These are phyloP conservation scores for Ustilago curta DNA, from an alignment of 1,284 basidiomycete genomes.

Conservation along the genomic window DNA sequence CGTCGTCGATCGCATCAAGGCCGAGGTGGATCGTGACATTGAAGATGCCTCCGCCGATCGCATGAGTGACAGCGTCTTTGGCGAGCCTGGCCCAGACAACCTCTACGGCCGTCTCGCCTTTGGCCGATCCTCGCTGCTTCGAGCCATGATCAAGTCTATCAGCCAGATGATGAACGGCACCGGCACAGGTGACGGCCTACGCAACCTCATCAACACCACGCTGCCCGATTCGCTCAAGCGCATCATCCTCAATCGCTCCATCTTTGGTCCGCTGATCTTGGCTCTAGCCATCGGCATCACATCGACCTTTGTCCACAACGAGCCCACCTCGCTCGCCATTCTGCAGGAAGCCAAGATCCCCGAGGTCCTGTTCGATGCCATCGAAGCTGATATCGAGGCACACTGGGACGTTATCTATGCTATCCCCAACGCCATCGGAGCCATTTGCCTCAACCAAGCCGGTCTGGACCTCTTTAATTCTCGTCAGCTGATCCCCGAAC, in stretches of 20 bases:
- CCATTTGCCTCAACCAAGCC: constrained; percentile 90
- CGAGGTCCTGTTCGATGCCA: constrained; percentile 85
- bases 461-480: constrained; percentile 83
- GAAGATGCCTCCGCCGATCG: constrained; percentile 40
- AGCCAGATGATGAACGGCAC: constrained; percentile 97
- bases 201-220: constrained; percentile 92
- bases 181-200: constrained; percentile 86
- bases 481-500: constrained; percentile 82
- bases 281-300: constrained; percentile 89
- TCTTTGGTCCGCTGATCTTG: constrained; percentile 89
- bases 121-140: constrained; percentile 75
- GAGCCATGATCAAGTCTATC: constrained; percentile 90
- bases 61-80: constrained; percentile 74
- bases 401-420: constrained; percentile 82
- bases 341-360: constrained; percentile 93
- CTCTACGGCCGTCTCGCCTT: constrained; percentile 64
- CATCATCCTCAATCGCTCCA: constrained; percentile 82
- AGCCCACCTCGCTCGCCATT: constrained; percentile 91
- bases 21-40: constrained; percentile 60
- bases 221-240: constrained; percentile 86
- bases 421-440: constrained; percentile 94
- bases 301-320: constrained; percentile 98
- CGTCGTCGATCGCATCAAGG: constrained; percentile 84
- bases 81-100: constrained; percentile 48
- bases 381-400: constrained; percentile 83